Base-by-base conservation (phyloP, 805 yeast genomes). In the Candida glaebosa region DNA sequence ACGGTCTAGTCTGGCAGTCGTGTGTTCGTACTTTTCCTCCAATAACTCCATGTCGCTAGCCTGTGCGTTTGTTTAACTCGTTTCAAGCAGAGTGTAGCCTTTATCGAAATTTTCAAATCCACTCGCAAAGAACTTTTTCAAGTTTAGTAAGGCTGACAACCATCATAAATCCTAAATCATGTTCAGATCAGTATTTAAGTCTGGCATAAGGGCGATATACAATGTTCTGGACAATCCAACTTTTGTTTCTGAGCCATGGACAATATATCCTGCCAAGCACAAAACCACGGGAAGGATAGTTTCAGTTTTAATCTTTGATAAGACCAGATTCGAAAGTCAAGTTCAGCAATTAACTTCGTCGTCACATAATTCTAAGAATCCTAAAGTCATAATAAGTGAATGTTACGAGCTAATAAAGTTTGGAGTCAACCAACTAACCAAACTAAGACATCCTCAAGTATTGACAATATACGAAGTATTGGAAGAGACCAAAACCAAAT, bases 371-470 rank as follows among this genome's bases (percentile, higher is more conserved):
- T 66, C 79, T 30, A 62, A 61, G 41, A 67, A 65, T 42, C 73
- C 76, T 18, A 79, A 76, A 44, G 74, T 71, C 34, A 63, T 75
- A 22, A 58, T 80, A 37, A 81, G 75, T 32, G 93, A 90, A 36
- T 65, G 78, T 33, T 83, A 79, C 50, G 84, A 79, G 34, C 70
- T 83, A 16, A 65, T 93, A 37, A 75, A 80, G 51, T 65, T 67
- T 19, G 93, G 89, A 52, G 83, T 88, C 2, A 65, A 78, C 17
- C 82, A 84, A 47, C 65, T 90, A 56, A 79, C 95, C 14, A 85
- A 83, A 56, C 68, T 93, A 51, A 84, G 89, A 50, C 99, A 93
- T 59, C 99, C 99, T 0, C 82, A 88, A 48, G 73, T 93, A 19
- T 64, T 93, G 35, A 82, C 89, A 1, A 72, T 93, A 2, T 78